Evolutionary conservation across 202 grass and related monocot species (phyloP).

Genomic region (Setaria viridis): DNA sequence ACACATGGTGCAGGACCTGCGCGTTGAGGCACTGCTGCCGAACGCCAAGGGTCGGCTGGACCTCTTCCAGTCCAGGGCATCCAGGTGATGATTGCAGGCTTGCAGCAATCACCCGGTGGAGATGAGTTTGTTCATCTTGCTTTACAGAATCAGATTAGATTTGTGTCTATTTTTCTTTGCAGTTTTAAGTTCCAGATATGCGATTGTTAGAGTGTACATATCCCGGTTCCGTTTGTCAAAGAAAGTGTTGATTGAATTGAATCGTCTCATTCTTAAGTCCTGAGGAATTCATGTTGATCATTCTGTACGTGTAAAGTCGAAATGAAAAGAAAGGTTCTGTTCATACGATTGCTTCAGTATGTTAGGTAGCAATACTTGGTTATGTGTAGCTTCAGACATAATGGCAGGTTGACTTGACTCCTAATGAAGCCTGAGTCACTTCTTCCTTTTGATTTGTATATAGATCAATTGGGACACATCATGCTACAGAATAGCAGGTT

Average conservation of each 20-base stretch:
- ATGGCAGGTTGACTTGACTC: constrained; percentile 10
- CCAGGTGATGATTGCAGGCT: constrained; percentile 43
- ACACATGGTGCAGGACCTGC: constrained; percentile 70
- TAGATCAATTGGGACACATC: background rate
- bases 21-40: constrained; percentile 63
- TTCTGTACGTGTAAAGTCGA: background rate
- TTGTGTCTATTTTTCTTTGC: constrained; percentile 25
- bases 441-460: background rate
- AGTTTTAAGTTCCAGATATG: background rate
- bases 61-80: constrained; percentile 74
- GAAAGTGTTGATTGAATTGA: background rate
- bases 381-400: background rate
- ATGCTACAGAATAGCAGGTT: background rate
- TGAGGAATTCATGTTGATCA: background rate
- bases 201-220: constrained; percentile 42
- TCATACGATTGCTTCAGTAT: background rate
- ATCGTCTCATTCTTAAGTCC: background rate
- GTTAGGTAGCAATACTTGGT: background rate
- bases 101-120: background rate
- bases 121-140: background rate
- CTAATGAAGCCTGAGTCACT: background rate
- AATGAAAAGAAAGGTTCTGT: background rate
- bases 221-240: constrained; percentile 8
- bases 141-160: constrained; percentile 18
- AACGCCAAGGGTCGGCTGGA: constrained; percentile 62